These are phyloP conservation scores for Candolleomyces eurysporus DNA, from an alignment of 768 basidiomycete genomes.

Conservation along the genomic window DNA sequence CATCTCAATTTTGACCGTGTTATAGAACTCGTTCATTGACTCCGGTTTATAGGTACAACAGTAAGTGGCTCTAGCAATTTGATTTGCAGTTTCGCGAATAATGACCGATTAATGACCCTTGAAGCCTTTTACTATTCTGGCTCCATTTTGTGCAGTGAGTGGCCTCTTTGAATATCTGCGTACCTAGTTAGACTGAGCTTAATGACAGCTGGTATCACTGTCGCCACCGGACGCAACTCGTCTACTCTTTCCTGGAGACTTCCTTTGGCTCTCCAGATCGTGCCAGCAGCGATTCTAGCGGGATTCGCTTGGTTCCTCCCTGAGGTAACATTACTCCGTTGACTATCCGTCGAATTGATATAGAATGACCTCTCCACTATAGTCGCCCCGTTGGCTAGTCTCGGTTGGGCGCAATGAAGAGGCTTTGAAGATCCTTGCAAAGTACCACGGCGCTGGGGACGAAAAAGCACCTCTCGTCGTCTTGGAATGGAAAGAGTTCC, in stretches of 20 bases:
- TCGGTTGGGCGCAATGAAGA: slow-evolving; percentile 47
- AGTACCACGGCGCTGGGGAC: slow-evolving; percentile 53
- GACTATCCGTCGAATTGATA: neutral
- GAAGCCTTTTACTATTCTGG: slow-evolving; percentile 47
- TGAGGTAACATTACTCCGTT: slow-evolving; percentile 24
- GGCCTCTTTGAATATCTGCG: neutral
- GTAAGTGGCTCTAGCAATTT: slow-evolving; percentile 13
- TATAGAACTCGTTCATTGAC: too few relatives aligned
- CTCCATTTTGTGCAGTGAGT: slow-evolving; percentile 40
- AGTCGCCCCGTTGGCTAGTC: slow-evolving; percentile 57
- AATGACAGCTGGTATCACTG: slow-evolving; percentile 38
- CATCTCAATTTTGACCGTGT: too few relatives aligned
- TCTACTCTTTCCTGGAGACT: slow-evolving; percentile 44
- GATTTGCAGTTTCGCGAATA: neutral
- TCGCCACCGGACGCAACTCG: slow-evolving; percentile 36
- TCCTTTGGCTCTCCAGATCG: slow-evolving; percentile 52
- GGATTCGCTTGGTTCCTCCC: slow-evolving; percentile 34
- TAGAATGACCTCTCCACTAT: neutral
- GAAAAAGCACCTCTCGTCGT: slow-evolving; percentile 47
- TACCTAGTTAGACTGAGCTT: neutral
- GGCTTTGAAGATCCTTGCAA: slow-evolving; percentile 44
- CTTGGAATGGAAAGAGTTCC: slow-evolving; percentile 51
- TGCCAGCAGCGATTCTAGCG: slow-evolving; percentile 39
- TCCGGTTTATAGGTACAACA: slow-evolving; percentile 22
- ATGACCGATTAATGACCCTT: neutral